These are phyloP conservation scores for Trichosporon coremiiforme DNA, from an alignment of 1,284 basidiomycete genomes.

Conservation along the genomic window DNA sequence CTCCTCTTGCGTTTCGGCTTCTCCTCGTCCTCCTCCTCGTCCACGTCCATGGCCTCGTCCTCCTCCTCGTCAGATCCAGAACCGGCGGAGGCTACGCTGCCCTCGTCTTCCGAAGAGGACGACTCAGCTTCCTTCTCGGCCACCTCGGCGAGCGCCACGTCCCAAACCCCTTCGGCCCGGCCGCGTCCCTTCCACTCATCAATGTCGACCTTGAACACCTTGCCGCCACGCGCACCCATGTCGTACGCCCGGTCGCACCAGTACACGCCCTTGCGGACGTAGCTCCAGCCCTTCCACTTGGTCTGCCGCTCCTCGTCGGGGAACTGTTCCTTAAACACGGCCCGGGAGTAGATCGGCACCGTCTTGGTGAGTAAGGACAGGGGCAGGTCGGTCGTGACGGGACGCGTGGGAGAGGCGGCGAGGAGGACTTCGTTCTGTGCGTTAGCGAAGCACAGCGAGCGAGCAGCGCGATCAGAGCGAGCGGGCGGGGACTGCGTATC, in stretches of 20 bases:
- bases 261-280: constrained; percentile 46
- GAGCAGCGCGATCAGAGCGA: no score
- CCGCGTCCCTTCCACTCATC: constrained; percentile 50
- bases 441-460: constrained; percentile 7
- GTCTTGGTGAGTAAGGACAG: constrained; percentile 40
- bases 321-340: constrained; percentile 45
- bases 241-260: constrained; percentile 55
- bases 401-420: constrained; percentile 43
- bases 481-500: no score
- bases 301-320: constrained; percentile 37
- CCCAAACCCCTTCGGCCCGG: constrained; percentile 40
- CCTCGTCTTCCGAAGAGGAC: constrained; percentile 30
- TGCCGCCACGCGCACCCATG: constrained; percentile 51
- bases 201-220: constrained; percentile 50
- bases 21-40: constrained; percentile 25
- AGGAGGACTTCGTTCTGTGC: constrained; percentile 52
- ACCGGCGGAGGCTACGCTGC: constrained; percentile 12
- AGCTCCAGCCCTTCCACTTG: constrained; percentile 46
- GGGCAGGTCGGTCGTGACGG: constrained; percentile 44
- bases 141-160: constrained; percentile 32
- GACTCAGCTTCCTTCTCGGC: constrained; percentile 31
- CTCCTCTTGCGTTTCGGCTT: constrained; percentile 22
- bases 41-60: constrained; percentile 26
- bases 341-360: constrained; percentile 47
- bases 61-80: constrained; percentile 28